Conservation (phyloP, 1,139 yeast genomes). For the Taphrina betulina region DNA sequence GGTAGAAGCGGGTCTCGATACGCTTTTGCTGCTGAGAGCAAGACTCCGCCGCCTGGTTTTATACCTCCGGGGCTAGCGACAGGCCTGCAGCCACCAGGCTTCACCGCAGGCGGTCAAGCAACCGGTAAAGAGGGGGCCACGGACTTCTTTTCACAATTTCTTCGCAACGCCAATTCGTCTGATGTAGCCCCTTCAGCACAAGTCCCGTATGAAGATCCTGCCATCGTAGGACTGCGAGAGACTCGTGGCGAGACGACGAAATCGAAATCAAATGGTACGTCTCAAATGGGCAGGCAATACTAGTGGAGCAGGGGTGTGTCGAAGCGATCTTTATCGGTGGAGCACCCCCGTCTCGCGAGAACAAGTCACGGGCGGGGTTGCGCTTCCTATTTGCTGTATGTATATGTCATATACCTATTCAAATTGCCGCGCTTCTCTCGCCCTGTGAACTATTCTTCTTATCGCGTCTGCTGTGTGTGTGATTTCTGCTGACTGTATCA, state of each 20-base stretch:
- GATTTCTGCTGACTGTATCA: no score
- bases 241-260: no score
- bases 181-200: neutral
- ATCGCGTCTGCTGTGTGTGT: no score
- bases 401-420: slow-evolving; percentile 21
- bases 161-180: neutral
- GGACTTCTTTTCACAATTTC: slow-evolving; percentile 14
- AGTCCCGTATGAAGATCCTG: slow-evolving; percentile 12
- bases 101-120: slow-evolving; percentile 4
- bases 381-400: slow-evolving; percentile 7
- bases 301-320: slow-evolving; percentile 17
- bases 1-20: slow-evolving; percentile 26
- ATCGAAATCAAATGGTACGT: neutral
- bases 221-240: slow-evolving; percentile 7
- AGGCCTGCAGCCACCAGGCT: slow-evolving; percentile 26
- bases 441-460: no score
- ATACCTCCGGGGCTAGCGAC: slow-evolving; percentile 29
- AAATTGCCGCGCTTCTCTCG: slow-evolving; percentile 5
- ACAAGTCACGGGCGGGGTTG: slow-evolving; percentile 14
- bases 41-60: slow-evolving; percentile 28
- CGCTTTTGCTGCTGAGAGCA: slow-evolving; percentile 23
- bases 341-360: slow-evolving; percentile 17
- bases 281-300: neutral
- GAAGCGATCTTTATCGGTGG: slow-evolving; percentile 6
- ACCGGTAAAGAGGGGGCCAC: slow-evolving; percentile 7